These are phyloP conservation scores for Aegle marmelos DNA, from an alignment of 345 rosid genomes.

Conservation along the genomic window DNA sequence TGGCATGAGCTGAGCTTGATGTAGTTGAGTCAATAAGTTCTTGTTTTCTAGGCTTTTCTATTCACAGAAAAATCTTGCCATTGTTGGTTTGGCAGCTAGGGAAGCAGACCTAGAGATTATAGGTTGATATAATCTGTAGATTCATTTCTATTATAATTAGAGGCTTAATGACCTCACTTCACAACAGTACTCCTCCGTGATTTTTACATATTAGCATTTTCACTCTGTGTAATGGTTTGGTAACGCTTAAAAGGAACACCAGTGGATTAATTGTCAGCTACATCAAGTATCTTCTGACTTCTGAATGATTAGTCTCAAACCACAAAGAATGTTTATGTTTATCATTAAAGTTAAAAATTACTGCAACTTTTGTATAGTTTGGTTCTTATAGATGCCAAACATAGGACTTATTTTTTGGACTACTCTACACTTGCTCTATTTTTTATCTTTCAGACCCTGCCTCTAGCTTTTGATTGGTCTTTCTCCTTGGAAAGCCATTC, in stretches of 20 bases:
- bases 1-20: neutral
- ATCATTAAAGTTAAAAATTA: neutral
- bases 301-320: neutral
- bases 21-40: neutral
- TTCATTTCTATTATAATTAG: neutral
- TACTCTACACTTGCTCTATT: neutral
- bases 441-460: neutral
- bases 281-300: neutral
- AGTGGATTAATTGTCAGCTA: neutral
- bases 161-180: neutral
- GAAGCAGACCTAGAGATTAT: neutral
- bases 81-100: neutral
- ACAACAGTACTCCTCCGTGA: neutral
- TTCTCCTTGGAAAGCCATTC: neutral
- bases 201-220: neutral
- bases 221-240: neutral
- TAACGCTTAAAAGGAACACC: neutral
- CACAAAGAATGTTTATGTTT: neutral
- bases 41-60: neutral
- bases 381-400: neutral
- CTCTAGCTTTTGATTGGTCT: neutral
- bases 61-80: conserved; percentile 1
- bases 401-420: neutral
- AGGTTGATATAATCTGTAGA: neutral
- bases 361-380: neutral